Conservation (phyloP, 306 rosid species). For the Vigna nakashimae region DNA sequence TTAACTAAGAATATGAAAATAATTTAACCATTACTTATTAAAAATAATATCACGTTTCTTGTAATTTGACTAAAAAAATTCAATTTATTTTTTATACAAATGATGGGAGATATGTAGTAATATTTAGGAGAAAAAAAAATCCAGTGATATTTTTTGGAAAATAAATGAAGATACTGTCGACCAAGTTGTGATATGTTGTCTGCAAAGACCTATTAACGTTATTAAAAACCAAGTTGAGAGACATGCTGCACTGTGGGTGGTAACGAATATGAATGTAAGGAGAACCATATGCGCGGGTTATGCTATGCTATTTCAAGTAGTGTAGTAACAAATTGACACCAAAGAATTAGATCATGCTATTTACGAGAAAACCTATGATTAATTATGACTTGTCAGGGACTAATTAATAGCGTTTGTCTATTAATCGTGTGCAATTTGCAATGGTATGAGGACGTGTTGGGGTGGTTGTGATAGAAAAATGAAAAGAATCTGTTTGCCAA, state of each 20-base stretch:
- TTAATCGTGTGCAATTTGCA: slow-evolving; percentile 29
- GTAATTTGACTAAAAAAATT: too few relatives aligned
- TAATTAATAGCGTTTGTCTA: slow-evolving; percentile 25
- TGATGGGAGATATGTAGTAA: too few relatives aligned
- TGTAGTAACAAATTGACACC: background rate
- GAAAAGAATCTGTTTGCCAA: slow-evolving; percentile 42
- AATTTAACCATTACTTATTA: too few relatives aligned
- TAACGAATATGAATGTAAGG: slow-evolving; percentile 36
- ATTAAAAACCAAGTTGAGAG: slow-evolving; percentile 24
- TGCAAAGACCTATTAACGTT: background rate
- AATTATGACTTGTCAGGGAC: slow-evolving; percentile 15
- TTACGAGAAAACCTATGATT: background rate
- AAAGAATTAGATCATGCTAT: slow-evolving; percentile 1
- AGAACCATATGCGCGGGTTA: slow-evolving; percentile 31
- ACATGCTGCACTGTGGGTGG: slow-evolving; percentile 58
- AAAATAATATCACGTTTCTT: too few relatives aligned
- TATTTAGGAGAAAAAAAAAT: too few relatives aligned
- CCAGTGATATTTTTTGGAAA: background rate
- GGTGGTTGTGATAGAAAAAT: slow-evolving; percentile 23
- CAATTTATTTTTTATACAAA: too few relatives aligned
- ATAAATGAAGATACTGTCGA: background rate
- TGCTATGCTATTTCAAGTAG: background rate
- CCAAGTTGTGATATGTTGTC: background rate
- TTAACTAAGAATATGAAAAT: too few relatives aligned
- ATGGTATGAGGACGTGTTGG: slow-evolving; percentile 29